Conservation (phyloP, 2,329 filamentous ascomycete species). For the Coniochaeta sp. region DNA sequence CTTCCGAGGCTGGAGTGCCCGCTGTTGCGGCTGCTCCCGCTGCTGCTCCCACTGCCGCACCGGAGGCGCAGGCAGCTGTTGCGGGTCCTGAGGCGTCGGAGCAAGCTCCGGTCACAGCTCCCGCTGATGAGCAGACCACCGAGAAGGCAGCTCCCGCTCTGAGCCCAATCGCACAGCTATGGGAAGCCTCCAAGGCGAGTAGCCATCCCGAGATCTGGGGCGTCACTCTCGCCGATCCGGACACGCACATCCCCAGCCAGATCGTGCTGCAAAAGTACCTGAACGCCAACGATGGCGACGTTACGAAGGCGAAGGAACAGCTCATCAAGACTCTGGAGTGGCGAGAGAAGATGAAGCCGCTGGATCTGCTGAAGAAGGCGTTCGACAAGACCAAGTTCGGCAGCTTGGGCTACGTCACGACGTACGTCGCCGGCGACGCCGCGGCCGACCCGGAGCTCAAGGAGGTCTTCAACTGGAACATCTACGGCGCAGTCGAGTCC, state of each 20-base stretch:
- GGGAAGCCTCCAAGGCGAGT: conserved; percentile 13
- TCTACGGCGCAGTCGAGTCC: conserved; percentile 83
- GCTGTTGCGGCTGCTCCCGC: background rate
- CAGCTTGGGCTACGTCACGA: conserved; percentile 73
- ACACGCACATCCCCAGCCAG: conserved; percentile 62
- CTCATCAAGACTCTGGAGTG: conserved; percentile 73
- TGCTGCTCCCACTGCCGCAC: background rate
- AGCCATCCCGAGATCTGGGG: conserved; percentile 81
- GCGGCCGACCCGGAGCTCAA: conserved; percentile 29
- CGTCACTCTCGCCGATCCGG: conserved; percentile 52
- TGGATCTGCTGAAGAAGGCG: conserved; percentile 54
- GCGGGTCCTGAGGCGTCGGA: background rate
- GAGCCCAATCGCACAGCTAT: conserved; percentile 16
- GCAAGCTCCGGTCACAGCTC: background rate
- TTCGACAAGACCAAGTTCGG: conserved; percentile 67
- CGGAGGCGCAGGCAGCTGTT: background rate
- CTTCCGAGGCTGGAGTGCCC: background rate
- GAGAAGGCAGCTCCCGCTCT: background rate
- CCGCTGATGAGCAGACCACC: background rate
- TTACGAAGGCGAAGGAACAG: conserved; percentile 68
- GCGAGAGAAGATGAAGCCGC: conserved; percentile 70
- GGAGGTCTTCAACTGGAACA: conserved; percentile 81
- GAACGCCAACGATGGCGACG: conserved; percentile 75
- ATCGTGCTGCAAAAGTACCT: conserved; percentile 91
- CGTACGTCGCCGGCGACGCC: conserved; percentile 42